Base-by-base conservation (phyloP, 306 rosid genomes). In the Luffa acutangula region DNA sequence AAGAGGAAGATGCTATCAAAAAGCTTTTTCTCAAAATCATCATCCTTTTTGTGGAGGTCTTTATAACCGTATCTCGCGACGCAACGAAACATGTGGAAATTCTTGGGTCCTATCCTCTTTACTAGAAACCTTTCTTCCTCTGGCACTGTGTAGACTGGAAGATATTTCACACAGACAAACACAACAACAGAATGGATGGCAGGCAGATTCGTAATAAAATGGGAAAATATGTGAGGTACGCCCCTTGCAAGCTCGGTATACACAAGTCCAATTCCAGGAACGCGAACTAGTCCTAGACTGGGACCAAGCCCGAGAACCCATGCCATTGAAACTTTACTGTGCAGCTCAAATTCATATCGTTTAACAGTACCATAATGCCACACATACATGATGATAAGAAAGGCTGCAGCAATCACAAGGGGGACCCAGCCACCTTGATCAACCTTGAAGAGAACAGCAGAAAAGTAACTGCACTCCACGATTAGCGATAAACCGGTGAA, bases 301-400 rank as follows among this genome's bases (percentile, higher is more conserved):
- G 99, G 97, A 43, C 99, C 99, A 64, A 96, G 99, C 1, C 99
- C 98, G 0, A 96, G 97, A 88, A 96, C 86, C 99, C 99, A 96
- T 48, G 97, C 97, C 97, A 91, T 90, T 13, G 99, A 95, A 43
- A 95, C 97, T 86, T 89, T 95, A 85, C 96, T 90, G 71, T 92
- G 97, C 88, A 95, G 84, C 85, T 93, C 99, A 78, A 90, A 86
- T 84, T 92, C 97, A 0, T 89, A 95, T 63, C 97, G 92, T 75
- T 85, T 91, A 82, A 87, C 87, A 0, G 97, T 88, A 34, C 97
- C 96, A 3, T 95, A 95, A 81, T 95, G 97, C 99, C 99, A 95
- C 45, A 87, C 93, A 74, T 80, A 95, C 99, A 95, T 95, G 36
- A 95, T 83, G 78, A 87, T 6, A 62, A 91, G 88, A 85, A 93